Conservation (phyloP, 2,329 filamentous ascomycete genomes). For the Akanthomyces uredinophilus region DNA sequence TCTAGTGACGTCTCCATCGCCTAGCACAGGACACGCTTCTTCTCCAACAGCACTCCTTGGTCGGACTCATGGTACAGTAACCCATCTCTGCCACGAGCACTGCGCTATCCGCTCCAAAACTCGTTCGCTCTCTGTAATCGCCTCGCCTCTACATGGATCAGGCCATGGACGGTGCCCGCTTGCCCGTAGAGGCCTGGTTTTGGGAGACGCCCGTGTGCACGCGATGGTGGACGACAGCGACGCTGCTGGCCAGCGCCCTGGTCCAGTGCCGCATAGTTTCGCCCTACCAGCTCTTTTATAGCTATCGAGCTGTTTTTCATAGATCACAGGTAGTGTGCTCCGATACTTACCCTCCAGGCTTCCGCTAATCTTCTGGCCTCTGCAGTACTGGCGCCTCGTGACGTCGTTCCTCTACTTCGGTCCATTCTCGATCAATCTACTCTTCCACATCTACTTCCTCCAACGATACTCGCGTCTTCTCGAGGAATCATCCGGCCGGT, state of each 20-base stretch:
- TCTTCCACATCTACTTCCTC: slow-evolving; percentile 98
- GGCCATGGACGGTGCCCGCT: slow-evolving; percentile 54
- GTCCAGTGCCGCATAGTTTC: slow-evolving; percentile 92
- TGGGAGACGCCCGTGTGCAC: slow-evolving; percentile 98
- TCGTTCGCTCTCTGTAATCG: neutral
- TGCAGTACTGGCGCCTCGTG: slow-evolving; percentile 89
- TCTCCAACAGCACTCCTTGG: slow-evolving; percentile 1
- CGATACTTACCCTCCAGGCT: neutral
- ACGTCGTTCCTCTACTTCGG: slow-evolving; percentile 98
- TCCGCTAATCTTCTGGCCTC: slow-evolving; percentile 14
- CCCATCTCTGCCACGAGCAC: neutral
- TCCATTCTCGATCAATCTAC: slow-evolving; percentile 83
- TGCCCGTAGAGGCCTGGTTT: slow-evolving; percentile 96
- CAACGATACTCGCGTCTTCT: slow-evolving; percentile 93
- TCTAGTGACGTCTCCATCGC: slow-evolving; percentile 11
- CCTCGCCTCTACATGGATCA: slow-evolving; percentile 43
- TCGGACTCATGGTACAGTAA: neutral
- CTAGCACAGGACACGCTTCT: slow-evolving; percentile 4
- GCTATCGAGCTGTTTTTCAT: slow-evolving; percentile 82
- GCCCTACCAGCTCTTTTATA: slow-evolving; percentile 96
- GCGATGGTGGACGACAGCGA: slow-evolving; percentile 93
- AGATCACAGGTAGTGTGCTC: slow-evolving; percentile 70
- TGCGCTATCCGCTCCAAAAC: neutral
- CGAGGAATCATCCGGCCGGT: slow-evolving; percentile 88
- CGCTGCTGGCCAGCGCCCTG: slow-evolving; percentile 77